These are phyloP conservation scores for Fraxinus excelsior DNA, from an alignment of 257 asterid genomes.

Conservation along the genomic window DNA sequence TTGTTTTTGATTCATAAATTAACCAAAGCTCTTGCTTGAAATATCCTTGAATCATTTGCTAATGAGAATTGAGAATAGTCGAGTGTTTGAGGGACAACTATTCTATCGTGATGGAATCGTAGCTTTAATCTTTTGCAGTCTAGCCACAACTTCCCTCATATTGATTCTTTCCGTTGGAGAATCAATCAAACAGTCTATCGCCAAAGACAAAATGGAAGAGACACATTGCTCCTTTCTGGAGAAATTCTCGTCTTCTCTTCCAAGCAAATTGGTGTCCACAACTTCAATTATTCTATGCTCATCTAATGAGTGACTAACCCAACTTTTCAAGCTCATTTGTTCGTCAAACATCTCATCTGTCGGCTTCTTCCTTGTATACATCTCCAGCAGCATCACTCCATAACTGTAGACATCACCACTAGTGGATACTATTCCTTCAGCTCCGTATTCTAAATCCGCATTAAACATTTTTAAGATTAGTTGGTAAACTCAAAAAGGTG, in stretches of 20 bases:
- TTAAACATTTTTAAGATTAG: not conserved
- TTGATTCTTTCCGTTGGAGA: conserved; percentile 33
- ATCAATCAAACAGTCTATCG: conserved; percentile 31
- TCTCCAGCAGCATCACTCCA: conserved; percentile 17
- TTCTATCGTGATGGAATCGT: conserved; percentile 5
- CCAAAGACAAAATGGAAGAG: conserved; percentile 28
- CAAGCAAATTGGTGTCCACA: not conserved
- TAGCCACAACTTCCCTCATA: conserved; percentile 29
- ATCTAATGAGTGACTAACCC: conserved; percentile 4
- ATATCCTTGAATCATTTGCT: not conserved
- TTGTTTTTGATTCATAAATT: not conserved
- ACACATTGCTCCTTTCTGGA: conserved; percentile 25
- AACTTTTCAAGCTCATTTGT: conserved; percentile 4
- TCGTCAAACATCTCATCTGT: conserved; percentile 9
- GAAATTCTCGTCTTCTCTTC: conserved; percentile 1
- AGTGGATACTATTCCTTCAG: conserved; percentile 9
- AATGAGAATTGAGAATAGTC: not conserved
- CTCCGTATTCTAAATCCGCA: not conserved
- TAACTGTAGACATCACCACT: conserved; percentile 20
- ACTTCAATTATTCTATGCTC: not conserved
- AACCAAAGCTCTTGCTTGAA: not conserved
- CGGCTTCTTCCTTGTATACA: conserved; percentile 16
- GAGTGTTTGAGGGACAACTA: not conserved
- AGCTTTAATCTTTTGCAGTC: conserved; percentile 32
- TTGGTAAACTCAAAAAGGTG: not conserved